Conservation (phyloP, 169 alveolate genomes). For the Plasmodium gonderi region DNA sequence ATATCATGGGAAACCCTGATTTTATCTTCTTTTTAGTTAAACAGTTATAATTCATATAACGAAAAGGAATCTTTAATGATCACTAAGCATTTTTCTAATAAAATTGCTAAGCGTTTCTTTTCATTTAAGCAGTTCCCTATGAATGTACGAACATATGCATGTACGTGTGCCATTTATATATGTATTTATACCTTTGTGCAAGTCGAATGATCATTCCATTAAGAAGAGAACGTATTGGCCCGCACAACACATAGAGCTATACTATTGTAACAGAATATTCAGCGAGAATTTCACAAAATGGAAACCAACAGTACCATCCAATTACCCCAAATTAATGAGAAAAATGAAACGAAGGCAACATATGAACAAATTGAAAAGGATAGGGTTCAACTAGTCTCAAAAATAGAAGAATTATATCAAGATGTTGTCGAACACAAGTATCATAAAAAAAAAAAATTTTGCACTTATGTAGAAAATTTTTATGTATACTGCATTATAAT, state of each 20-base stretch:
- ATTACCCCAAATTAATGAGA: neutral
- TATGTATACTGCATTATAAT: neutral
- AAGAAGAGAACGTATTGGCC: neutral
- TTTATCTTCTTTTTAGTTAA: neutral
- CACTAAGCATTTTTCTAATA: neutral
- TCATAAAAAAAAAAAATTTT: neutral
- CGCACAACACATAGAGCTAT: neutral
- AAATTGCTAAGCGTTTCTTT: neutral
- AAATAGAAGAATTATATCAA: constrained; percentile 88
- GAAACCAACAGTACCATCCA: constrained; percentile 24
- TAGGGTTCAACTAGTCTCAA: constrained; percentile 76
- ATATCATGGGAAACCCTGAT: neutral
- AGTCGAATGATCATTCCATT: neutral
- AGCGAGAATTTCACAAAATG: constrained; percentile 30
- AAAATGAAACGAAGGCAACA: constrained; percentile 25
- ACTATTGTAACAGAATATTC: neutral
- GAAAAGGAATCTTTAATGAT: neutral
- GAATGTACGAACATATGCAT: neutral
- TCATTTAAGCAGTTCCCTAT: no score
- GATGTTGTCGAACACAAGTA: constrained; percentile 89
- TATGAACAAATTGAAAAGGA: constrained; percentile 80
- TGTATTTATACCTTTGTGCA: constrained; percentile 22
- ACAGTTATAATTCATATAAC: neutral
- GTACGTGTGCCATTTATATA: neutral
- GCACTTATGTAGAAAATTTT: neutral